Evolutionary conservation across 202 grass and related monocot genomes (phyloP).

Genomic region (Carex sylvatica): DNA sequence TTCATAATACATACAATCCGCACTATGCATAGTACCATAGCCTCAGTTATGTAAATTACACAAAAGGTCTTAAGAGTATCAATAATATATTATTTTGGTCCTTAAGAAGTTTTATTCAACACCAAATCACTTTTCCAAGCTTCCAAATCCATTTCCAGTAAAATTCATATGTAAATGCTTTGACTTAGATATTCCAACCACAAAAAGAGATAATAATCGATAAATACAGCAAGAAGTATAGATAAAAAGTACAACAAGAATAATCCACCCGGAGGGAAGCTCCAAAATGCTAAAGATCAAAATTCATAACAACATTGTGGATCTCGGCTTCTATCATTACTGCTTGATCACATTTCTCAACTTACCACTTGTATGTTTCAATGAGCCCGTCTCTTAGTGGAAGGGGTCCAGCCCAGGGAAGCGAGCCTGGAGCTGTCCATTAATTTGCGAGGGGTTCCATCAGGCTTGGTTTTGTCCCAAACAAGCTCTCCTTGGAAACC

Average conservation of each 20-base stretch:
- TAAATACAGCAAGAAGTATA: constrained; percentile 10
- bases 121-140: not conserved
- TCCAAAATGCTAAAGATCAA: not conserved
- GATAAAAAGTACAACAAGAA: not conserved
- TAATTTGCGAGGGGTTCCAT: constrained; percentile 54
- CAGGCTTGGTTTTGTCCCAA: constrained; percentile 45
- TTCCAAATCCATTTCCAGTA: not conserved
- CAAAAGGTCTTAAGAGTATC: not conserved
- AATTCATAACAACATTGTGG: not conserved
- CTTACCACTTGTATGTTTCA: constrained; percentile 58
- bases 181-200: not conserved
- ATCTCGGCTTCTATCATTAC: not conserved
- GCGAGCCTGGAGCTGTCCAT: constrained; percentile 71
- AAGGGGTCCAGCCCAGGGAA: constrained; percentile 67
- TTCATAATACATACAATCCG: too few species aligned
- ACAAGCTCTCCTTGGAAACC: constrained; percentile 57
- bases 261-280: not conserved
- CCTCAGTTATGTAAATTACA: too few species aligned
- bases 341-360: constrained; percentile 27
- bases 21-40: too few species aligned
- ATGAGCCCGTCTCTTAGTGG: constrained; percentile 49
- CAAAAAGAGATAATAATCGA: not conserved
- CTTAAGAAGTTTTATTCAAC: not conserved
- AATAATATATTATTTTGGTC: not conserved
- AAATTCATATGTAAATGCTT: not conserved